Percentiles rank a stretch among this genome's conserved stretches.
Evolutionary conservation across 2,329 filamentous ascomycete genomes (phyloP).

Genomic region (Fusarium duplospermum): DNA sequence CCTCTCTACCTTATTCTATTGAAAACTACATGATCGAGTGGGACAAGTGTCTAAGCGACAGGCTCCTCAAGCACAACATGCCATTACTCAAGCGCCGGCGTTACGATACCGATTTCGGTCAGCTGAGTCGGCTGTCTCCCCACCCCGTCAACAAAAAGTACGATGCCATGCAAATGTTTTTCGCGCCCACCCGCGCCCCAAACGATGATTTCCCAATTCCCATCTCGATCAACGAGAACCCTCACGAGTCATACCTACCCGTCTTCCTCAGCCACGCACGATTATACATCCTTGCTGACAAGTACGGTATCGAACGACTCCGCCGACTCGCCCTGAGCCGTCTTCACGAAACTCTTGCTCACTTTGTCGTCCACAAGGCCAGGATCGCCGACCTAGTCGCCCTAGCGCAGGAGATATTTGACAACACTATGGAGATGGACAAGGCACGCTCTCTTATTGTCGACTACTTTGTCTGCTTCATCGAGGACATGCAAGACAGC

Average conservation of each 20-base stretch:
- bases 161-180: constrained; percentile 17
- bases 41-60: background rate
- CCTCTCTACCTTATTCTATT: constrained; percentile 24
- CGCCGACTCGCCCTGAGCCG: constrained; percentile 28
- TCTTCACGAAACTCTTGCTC: constrained; percentile 32
- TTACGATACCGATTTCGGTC: background rate
- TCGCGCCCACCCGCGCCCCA: no score
- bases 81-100: constrained; percentile 3
- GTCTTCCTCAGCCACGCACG: constrained; percentile 39
- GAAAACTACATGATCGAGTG: constrained; percentile 9
- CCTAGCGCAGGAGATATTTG: constrained; percentile 35
- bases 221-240: background rate
- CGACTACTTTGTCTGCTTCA: constrained; percentile 35
- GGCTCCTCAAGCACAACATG: background rate
- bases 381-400: constrained; percentile 32
- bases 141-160: constrained; percentile 18
- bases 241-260: constrained; percentile 13
- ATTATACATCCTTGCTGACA: constrained; percentile 44
- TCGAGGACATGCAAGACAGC: constrained; percentile 27
- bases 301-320: constrained; percentile 36
- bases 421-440: constrained; percentile 36
- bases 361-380: constrained; percentile 23
- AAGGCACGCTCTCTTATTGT: constrained; percentile 33
- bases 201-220: no score
- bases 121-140: background rate